Conservation (phyloP, 805 yeast genomes). For the Ogataea populi-albae region DNA sequence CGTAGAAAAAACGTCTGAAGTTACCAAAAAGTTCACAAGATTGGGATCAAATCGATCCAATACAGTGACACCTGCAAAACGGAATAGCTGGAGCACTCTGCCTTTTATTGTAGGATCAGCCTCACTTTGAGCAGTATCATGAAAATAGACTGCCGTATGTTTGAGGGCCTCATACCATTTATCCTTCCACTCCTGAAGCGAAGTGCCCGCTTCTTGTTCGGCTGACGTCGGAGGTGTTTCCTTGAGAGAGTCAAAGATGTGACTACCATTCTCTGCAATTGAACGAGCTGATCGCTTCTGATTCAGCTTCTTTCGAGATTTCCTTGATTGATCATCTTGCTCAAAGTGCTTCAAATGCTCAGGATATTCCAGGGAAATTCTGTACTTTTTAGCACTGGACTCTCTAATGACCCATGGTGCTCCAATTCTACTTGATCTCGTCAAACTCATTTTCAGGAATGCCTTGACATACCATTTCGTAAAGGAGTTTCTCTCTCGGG, state of each 20-base stretch:
- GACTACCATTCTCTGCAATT: conserved; percentile 5
- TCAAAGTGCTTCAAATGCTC: conserved; percentile 43
- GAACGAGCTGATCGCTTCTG: conserved; percentile 7
- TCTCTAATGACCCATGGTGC: conserved; percentile 95
- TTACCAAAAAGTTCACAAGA: conserved; percentile 44
- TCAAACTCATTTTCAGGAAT: conserved; percentile 74
- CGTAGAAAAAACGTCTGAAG: conserved; percentile 41
- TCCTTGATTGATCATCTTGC: conserved; percentile 9
- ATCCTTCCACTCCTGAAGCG: conserved; percentile 48
- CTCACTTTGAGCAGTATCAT: conserved; percentile 38
- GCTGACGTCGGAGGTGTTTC: conserved; percentile 37
- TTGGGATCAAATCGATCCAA: conserved; percentile 44
- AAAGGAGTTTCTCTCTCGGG: conserved; percentile 81
- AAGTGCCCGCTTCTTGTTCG: conserved; percentile 39
- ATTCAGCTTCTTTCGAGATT: conserved; percentile 5
- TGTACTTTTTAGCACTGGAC: conserved; percentile 65
- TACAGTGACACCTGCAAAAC: conserved; percentile 47
- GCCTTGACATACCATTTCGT: conserved; percentile 89
- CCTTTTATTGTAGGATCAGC: conserved; percentile 37
- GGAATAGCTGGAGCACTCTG: conserved; percentile 43
- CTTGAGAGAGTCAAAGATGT: conserved; percentile 32
- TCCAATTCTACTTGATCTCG: conserved; percentile 78
- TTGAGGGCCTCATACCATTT: conserved; percentile 51
- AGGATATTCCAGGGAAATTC: conserved; percentile 62
- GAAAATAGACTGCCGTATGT: conserved; percentile 47